These are phyloP conservation scores for Mangifera indica DNA, from an alignment of 345 rosid species.

Conservation along the genomic window DNA sequence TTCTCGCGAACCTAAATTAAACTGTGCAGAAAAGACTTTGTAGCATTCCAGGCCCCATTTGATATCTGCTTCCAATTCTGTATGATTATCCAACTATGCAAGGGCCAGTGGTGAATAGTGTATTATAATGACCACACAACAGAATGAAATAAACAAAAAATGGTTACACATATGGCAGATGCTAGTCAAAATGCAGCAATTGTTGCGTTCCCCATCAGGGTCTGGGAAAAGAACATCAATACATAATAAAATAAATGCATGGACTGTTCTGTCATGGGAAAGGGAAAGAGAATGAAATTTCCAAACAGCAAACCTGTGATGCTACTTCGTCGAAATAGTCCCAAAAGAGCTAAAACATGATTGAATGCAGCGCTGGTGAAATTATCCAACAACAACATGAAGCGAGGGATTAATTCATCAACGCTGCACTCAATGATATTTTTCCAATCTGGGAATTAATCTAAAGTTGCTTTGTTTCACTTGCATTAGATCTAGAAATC, in stretches of 20 bases:
- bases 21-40: no score
- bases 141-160: neutral
- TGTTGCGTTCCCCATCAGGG: neutral
- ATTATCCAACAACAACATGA: neutral
- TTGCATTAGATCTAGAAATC: slow-evolving; percentile 7
- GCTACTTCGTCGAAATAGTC: neutral
- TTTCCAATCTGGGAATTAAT: slow-evolving; percentile 29
- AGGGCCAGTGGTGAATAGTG: neutral
- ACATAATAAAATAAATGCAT: no score
- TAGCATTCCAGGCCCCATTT: no score
- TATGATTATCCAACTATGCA: no score
- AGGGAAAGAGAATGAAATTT: neutral
- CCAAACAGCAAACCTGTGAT: neutral
- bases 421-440: slow-evolving; percentile 78
- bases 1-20: no score
- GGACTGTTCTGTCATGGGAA: neutral
- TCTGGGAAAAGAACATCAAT: neutral
- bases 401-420: slow-evolving; percentile 31
- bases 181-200: neutral
- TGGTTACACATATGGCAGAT: neutral
- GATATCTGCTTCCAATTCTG: no score
- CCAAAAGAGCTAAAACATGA: slow-evolving; percentile 35
- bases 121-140: neutral
- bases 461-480: slow-evolving; percentile 15
- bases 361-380: slow-evolving; percentile 42